Evolutionary conservation across 2,329 filamentous ascomycete species (phyloP), one percentile per base, ranked within the genome.

Genomic region (Curvularia hawaiiensis): DNA sequence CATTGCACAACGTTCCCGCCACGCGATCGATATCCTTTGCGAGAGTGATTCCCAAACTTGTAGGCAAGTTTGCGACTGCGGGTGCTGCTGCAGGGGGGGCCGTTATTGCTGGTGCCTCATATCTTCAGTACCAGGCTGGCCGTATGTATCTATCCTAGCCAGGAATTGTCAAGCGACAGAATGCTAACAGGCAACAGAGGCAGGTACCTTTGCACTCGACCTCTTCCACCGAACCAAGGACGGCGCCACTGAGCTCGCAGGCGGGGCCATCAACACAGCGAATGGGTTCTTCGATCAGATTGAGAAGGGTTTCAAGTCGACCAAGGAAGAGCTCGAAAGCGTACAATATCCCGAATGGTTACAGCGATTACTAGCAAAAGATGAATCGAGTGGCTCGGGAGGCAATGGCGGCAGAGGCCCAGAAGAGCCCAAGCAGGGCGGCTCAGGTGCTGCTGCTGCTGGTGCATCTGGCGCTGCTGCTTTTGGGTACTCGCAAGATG

Each of bases 71-170:
- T 67, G 84, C 88, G 35, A 87, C 92, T 55, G 82, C 97, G 53
- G 95, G 95, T 20, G 95, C 95, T 56, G 89, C 97, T 80, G 93
- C 97, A 70, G 95, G 94, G 41, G 92, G 92, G 41, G 85, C 93
- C 46, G 91, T 92, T 71, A 85, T 99, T 64, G 93, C 91, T 14
- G 91, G 90, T 3, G 80, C 96, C 58, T 92, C 92, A 26, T 99
- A 97, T 84, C 80, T 99, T 48, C 95, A 99, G 75, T 98, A 99
- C 75, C 95, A 99, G 78, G 94, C 95, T 62, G 88, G 89, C 54
- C 90, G 90, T 93, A 84, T 62, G 90, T 84, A 2, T 45, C 3
- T 5, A 47, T 18, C 7, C 59, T 26, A 3, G 33, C 46, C 43
- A 30, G 2, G 40, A 62, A 26, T n/a, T 11, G 4, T 54, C n/a